Evolutionary conservation across 2,329 filamentous ascomycete genomes (phyloP).

Genomic region (Capronia americana): DNA sequence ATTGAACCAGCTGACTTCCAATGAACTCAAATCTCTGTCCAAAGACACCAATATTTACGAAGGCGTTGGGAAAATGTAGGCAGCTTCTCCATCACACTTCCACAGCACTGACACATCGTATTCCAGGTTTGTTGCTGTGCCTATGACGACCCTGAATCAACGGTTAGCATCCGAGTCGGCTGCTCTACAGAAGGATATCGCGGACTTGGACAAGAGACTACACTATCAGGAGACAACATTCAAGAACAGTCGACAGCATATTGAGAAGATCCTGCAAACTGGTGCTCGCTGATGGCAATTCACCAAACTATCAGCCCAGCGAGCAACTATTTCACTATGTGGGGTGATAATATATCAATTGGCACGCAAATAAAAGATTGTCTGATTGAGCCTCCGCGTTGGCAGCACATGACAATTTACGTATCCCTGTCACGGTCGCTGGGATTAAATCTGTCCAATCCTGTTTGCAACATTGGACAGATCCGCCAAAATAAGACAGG

Average conservation of each 20-base stretch:
- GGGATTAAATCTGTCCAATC: neutral
- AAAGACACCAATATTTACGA: constrained; percentile 84
- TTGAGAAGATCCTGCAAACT: constrained; percentile 81
- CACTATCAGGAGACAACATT: constrained; percentile 93
- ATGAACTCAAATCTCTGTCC: constrained; percentile 79
- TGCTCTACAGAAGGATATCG: constrained; percentile 77
- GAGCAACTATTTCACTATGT: neutral
- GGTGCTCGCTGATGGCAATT: constrained; percentile 42
- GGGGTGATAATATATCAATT: neutral
- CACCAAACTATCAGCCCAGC: neutral
- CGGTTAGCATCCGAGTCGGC: constrained; percentile 77
- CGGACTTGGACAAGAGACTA: constrained; percentile 83
- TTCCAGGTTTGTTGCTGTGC: constrained; percentile 82
- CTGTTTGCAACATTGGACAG: neutral
- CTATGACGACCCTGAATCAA: constrained; percentile 73
- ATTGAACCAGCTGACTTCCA: constrained; percentile 83
- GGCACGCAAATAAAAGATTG: neutral
- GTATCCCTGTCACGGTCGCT: neutral
- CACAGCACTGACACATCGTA: constrained; percentile 3
- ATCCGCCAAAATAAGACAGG: neutral
- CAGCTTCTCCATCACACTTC: constrained; percentile 27
- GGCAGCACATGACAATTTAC: neutral
- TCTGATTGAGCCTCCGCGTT: neutral
- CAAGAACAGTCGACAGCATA: constrained; percentile 89
- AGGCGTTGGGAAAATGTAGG: constrained; percentile 95